Percentiles rank a stretch among this genome's conserved stretches.
These are phyloP conservation scores for Trichoderma virens DNA, from an alignment of 495 filamentous ascomycete species.

Conservation along the genomic window DNA sequence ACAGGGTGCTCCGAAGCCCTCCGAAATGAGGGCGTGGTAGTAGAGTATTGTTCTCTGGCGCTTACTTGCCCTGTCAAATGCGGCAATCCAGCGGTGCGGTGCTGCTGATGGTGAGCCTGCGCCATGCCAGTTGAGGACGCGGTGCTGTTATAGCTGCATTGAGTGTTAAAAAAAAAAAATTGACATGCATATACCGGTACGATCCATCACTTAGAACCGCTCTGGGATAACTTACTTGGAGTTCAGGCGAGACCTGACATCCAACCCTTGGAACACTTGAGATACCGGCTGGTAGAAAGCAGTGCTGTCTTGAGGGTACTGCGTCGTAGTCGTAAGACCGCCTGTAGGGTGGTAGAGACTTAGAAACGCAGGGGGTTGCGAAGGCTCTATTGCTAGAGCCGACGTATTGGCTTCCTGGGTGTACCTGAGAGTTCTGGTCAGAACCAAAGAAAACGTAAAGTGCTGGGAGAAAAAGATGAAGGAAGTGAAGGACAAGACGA, in stretches of 20 bases:
- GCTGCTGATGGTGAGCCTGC: slow-evolving; percentile 43
- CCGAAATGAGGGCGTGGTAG: slow-evolving; percentile 38
- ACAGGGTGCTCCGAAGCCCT: slow-evolving; percentile 40
- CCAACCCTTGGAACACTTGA: slow-evolving; percentile 36
- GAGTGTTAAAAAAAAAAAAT: neutral
- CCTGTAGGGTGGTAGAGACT: slow-evolving; percentile 35
- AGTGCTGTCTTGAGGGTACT: slow-evolving; percentile 37
- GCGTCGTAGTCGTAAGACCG: slow-evolving; percentile 26
- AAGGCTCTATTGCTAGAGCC: slow-evolving; percentile 37
- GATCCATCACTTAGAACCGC: neutral
- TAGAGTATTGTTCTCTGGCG: slow-evolving; percentile 42
- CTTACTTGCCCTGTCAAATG: slow-evolving; percentile 25
- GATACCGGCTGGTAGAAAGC: slow-evolving; percentile 36
- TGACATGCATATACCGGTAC: neutral
- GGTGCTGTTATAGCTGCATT: slow-evolving; percentile 33
- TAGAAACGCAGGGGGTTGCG: slow-evolving; percentile 38
- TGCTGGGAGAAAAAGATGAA: neutral
- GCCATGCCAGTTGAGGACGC: slow-evolving; percentile 46
- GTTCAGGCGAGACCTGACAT: slow-evolving; percentile 43
- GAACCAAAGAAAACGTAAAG: too few relatives aligned
- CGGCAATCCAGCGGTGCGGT: slow-evolving; percentile 25
- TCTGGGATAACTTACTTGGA: slow-evolving; percentile 38
- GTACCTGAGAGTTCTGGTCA: slow-evolving; percentile 27
- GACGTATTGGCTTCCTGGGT: slow-evolving; percentile 37
- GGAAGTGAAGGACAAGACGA: neutral